Base-by-base conservation (phyloP, 768 basidiomycete species). In the Tulasnella sp. region DNA sequence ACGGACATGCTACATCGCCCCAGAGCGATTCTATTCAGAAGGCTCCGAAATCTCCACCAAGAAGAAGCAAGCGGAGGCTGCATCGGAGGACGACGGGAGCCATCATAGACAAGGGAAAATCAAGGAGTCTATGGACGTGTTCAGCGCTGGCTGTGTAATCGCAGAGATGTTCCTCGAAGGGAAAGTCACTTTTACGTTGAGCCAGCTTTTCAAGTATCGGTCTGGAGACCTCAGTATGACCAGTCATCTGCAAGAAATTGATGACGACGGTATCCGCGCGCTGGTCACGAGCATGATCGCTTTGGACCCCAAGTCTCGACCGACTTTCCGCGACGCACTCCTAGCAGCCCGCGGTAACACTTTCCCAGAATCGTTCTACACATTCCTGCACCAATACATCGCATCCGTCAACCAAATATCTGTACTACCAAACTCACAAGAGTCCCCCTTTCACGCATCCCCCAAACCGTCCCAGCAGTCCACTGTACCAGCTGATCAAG, bases 121-220 rank as follows among this genome's bases (percentile, higher is more conserved):
- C 32, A 95, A 94, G 0, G 94, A 99, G 80, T 86, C 91, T 3
- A 99, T 99, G 97, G 97, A 99, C 79, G 91, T 95, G 67, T 99
- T 98, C 77, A 94, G 94, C 75, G 86, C 86, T 0, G 97, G 97
- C 29, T 98, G 96, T 78, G 95, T 98, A 16, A 86, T 98, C 40
- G 94, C 95, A 0, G 97, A 99, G 80, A 84, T 99, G 74, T 98
- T 97, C 82, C 83, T 95, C 73, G 97, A 99, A 78, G 97, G 97
- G 1, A 89, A 92, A 0, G 91, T 91, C 2, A 83, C 97, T 68
- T 98, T 98, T 82, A 94, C 91, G 0, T 84, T 99, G 65, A 94
- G 93, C 78, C 95, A 98, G 78, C 82, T 99, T 71, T 98, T 92
- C 85, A 94, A 95, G 79, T 99, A 95, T 77, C 82, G 94, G 41